These are phyloP conservation scores for Cytospora leucostoma DNA, from an alignment of 2,329 filamentous ascomycete species.

Conservation along the genomic window DNA sequence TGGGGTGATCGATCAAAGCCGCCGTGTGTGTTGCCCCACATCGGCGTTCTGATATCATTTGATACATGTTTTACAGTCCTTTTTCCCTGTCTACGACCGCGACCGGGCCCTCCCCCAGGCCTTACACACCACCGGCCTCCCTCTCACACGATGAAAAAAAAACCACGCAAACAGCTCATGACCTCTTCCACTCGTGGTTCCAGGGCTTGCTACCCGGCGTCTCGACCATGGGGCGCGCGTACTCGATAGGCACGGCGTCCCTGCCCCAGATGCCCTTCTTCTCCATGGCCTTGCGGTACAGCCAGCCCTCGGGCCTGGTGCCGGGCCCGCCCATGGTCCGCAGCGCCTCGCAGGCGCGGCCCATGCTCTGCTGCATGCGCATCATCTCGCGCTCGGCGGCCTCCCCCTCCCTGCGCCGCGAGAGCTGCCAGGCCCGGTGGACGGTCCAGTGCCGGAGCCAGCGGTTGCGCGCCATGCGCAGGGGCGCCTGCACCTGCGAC, in stretches of 20 bases:
- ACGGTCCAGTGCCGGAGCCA: conserved; percentile 97
- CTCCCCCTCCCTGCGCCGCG: conserved; percentile 68
- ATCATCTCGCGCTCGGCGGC: conserved; percentile 70
- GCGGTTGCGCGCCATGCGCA: conserved; percentile 86
- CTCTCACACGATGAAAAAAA: too few relatives aligned
- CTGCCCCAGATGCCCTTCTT: conserved; percentile 81
- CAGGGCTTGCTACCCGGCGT: conserved; percentile 77
- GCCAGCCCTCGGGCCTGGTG: conserved; percentile 62
- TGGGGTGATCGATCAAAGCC: not conserved
- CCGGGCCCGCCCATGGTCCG: conserved; percentile 60
- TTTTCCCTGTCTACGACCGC: not conserved
- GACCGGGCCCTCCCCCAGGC: not conserved
- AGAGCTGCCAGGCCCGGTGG: conserved; percentile 90
- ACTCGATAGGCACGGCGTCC: conserved; percentile 84
- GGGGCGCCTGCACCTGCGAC: conserved; percentile 55
- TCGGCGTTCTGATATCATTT: not conserved
- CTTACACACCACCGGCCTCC: not conserved
- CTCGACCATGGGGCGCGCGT: conserved; percentile 82
- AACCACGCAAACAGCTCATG: too few relatives aligned
- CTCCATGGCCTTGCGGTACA: conserved; percentile 87
- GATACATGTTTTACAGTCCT: not conserved
- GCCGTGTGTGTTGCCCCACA: not conserved
- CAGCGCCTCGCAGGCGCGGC: conserved; percentile 81
- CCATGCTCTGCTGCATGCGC: conserved; percentile 80
- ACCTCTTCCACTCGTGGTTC: conserved; percentile 89